Evolutionary conservation across 106 monocot species (phyloP), one percentile per base, ranked within the genome.

Genomic region (Dendrobium huoshanense): DNA sequence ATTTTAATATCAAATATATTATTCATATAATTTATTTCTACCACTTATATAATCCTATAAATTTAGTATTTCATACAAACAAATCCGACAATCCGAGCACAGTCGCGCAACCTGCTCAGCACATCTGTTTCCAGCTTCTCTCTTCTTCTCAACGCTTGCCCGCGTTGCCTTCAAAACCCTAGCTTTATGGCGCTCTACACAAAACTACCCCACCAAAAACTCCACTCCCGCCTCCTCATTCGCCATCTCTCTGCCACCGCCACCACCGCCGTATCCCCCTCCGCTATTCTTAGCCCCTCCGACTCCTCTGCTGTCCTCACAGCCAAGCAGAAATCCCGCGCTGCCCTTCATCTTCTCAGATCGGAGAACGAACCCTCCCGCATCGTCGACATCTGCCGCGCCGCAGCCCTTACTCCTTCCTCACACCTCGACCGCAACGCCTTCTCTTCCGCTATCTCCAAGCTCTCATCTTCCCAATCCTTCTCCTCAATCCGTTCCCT

Each of bases 331-430:
- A 94, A 94, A 59, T 88, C 91, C 68, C 89, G 87, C 65, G 86
- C 87, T 33, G 92, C 95, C 33, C 83, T 96, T 68, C 81, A 89
- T 78, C 92, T 93, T 82, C 90, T 93, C 81, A 86, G 82, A 64
- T 85, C 85, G 47, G 85, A 83, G 79, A 73, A 75, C 77, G 87
- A 90, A 55, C 90, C 96, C 24, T 82, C 72, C 25, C 79, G 79
- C 72, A 88, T 92, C 83, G 65, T 89, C 72, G 81, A 85, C 79
- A 90, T 91, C 80, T 90, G 87, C 87, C 84, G 77, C 55, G 87
- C 92, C 79, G 87, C 90, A 22, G 73, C 90, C 20, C 94, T 90
- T 77, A 79, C 88, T 68, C 89, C 89, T 42, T 41, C 78, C 55
- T 79, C 79, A 73, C 91, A 88, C 82, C 87, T 92, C 70, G 87